Evolutionary conservation across 768 basidiomycete species (phyloP).

Genomic region (Sarcodon aspratus): DNA sequence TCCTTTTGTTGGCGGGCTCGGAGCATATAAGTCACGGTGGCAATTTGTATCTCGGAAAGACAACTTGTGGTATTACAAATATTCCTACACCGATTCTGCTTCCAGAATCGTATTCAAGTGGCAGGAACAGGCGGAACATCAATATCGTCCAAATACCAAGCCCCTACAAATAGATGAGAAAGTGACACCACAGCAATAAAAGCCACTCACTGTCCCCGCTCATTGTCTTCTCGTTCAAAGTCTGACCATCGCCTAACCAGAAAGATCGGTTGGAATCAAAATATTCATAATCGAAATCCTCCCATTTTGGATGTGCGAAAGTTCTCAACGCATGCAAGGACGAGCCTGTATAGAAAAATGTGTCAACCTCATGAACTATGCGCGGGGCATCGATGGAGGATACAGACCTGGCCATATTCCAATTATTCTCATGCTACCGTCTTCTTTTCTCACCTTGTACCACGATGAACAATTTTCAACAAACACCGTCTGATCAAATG

Average conservation of each 20-base stretch:
- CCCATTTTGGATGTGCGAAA: slow-evolving; percentile 45
- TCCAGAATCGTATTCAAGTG: too few species aligned
- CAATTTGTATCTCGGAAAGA: too few species aligned
- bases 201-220: slow-evolving; percentile 15
- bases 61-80: too few species aligned
- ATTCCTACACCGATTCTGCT: too few species aligned
- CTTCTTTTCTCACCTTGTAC: slow-evolving; percentile 47
- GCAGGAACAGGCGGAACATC: not conserved
- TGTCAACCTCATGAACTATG: not conserved
- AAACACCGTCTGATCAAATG: slow-evolving; percentile 32
- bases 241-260: slow-evolving; percentile 51
- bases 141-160: slow-evolving; percentile 11
- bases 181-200: not conserved
- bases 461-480: slow-evolving; percentile 45
- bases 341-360: slow-evolving; percentile 24
- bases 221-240: slow-evolving; percentile 31
- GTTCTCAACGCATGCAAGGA: slow-evolving; percentile 34
- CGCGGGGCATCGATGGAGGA: not conserved
- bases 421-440: slow-evolving; percentile 33
- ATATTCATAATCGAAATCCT: slow-evolving; percentile 43
- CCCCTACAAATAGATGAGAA: not conserved
- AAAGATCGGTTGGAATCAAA: slow-evolving; percentile 39
- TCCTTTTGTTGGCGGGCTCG: too few species aligned
- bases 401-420: slow-evolving; percentile 45
- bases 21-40: too few species aligned